Base-by-base conservation (phyloP, 2,329 filamentous ascomycete species). In the Sporothrix brunneoviolacea region DNA sequence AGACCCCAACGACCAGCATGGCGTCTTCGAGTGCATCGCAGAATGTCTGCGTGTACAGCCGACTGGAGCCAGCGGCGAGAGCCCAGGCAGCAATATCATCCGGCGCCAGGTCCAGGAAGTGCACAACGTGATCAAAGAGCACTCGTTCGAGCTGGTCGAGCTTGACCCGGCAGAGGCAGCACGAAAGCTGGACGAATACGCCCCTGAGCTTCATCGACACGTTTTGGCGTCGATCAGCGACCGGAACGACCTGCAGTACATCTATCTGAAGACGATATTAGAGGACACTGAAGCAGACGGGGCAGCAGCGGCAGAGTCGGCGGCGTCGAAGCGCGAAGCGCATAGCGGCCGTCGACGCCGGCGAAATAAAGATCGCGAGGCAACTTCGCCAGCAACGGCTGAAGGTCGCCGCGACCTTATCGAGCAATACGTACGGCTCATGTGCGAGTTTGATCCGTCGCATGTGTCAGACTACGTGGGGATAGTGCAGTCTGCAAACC, bases 381-480 rank as follows among this genome's bases (percentile, higher is more conserved):
- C 22, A 5, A 19, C 38, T n/a, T 24, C 40, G 27, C 13, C 40
- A 4, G 18, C 33, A 2, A 3, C 22, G 70, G 1, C 60, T 13
- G 64, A 61, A n/a, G 58, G 64, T 13, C 60, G 64, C 16, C 74
- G 79, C 37, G 76, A 77, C 30, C 82, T 96, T 58, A 72, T 86
- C 6, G 93, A 97, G 65, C 77, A 78, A 50, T 97, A 97, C 65
- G 83, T 97, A 4, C 86, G 86, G 59, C 78, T 98, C 21, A 91
- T 97, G 83, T 98, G 94, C 68, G 80, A 73, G 51, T 95, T 89
- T 64, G 81, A 95, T 53, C 80, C 89, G 3, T 69, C 77, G 0
- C 88, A 91, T 59, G 91, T 98, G 2, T 87, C 88, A 3, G 84
- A 90, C 50, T 98, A 93, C 64, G 80, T 97, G 24, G 83, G 85